Base-by-base conservation (phyloP, 2,329 filamentous ascomycete species). In the Venturia effusa region DNA sequence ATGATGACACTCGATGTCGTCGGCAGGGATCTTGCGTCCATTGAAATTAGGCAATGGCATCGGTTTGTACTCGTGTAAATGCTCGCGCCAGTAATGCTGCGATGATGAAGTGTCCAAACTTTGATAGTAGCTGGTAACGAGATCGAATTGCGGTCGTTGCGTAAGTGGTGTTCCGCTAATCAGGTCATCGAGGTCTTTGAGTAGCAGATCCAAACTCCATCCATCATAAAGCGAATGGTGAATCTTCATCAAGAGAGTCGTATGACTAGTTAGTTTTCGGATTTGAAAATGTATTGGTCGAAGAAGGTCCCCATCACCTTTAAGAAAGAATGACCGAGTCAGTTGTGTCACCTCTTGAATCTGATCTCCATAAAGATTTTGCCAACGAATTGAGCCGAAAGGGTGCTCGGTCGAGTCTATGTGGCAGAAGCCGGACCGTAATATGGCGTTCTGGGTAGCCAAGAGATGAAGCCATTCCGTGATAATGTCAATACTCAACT, bases 151-250 rank as follows among this genome's bases (percentile, higher is more conserved):
- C 19, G 48, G 37, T 54, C 55, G 27, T 37, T 54, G n/a, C 7
- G 17, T 55, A 8, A 62, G 15, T 24, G 41, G 41, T 17, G 22
- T 60, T 27, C 30, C 7, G 24, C n/a, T 7, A 11, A 55, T 40
- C 51, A 55, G 37, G 24, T 59, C 30, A 4, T 82, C 78, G 4
- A 96, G 75, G 71, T 96, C 90, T 32, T 81, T 76, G 17, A 90
- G 71, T 0, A 95, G 74, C 37, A 93, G 78, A 61, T 96, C 88
- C 70, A 92, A 82, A 0, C 91, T 92, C 92, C 92, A 97, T n/a
- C 92, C 92, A 73, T 97, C 92, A 70, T 96, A 97, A 0, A 95
- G 73, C 0, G 90, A 86, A 74, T 97, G 92, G 71, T 96, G 92
- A 0, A 95, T 78, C 15, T 87, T 80, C 55, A 90, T 62, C 13